Conservation (phyloP, 371 early-diverging fungal species). For the Mortierella sp. region DNA sequence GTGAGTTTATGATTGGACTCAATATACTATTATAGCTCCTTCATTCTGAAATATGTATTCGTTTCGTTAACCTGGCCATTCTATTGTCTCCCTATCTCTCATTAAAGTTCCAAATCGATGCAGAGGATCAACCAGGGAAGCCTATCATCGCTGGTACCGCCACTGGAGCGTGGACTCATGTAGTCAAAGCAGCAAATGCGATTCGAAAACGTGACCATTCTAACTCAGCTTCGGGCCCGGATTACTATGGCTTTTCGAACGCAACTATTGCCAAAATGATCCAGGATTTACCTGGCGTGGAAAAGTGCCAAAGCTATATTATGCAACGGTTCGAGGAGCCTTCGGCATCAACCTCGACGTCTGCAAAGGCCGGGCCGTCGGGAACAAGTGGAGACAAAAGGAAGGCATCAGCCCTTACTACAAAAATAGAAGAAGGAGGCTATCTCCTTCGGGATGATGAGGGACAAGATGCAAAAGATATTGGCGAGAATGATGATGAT, state of each 20-base stretch:
- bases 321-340: constrained; percentile 74
- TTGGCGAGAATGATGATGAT: constrained; percentile 15
- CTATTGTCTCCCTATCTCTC: neutral
- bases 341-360: neutral
- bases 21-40: too few relatives aligned
- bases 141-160: constrained; percentile 83
- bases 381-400: constrained; percentile 14
- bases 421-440: constrained; percentile 1
- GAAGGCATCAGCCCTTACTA: constrained; percentile 10
- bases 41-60: neutral
- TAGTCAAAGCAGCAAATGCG: constrained; percentile 82
- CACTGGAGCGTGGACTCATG: constrained; percentile 92
- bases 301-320: constrained; percentile 78
- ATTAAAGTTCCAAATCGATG: constrained; percentile 80
- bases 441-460: neutral
- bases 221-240: constrained; percentile 90
- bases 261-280: constrained; percentile 92
- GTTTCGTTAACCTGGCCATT: neutral
- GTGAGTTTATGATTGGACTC: constrained; percentile 26
- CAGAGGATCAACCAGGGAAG: constrained; percentile 75
- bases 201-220: constrained; percentile 84
- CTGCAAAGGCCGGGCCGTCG: neutral
- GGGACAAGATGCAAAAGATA: neutral
- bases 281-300: constrained; percentile 86
- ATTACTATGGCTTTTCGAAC: constrained; percentile 91